Evolutionary conservation across 208 protist species (phyloP).

Genomic region (Cochliopodium minus): DNA sequence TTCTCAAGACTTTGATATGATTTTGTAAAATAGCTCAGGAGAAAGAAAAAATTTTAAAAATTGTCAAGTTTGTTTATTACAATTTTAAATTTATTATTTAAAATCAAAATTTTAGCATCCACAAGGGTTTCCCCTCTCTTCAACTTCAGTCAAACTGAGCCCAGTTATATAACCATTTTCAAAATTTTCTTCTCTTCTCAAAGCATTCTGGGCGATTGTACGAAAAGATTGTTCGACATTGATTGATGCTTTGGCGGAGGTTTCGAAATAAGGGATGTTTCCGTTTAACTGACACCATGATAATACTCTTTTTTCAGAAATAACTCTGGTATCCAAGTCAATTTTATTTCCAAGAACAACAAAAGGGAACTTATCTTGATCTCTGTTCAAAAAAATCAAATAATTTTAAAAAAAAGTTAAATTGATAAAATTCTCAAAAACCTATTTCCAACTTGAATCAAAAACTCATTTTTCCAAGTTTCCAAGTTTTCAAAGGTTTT

Average conservation of each 20-base stretch:
- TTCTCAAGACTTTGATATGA: too few relatives aligned
- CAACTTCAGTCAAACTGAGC: too few relatives aligned
- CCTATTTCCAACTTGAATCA: neutral
- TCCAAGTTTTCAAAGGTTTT: neutral
- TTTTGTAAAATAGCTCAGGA: too few relatives aligned
- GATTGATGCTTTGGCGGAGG: constrained; percentile 86
- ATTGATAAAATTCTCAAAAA: neutral
- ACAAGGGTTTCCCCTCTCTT: too few relatives aligned
- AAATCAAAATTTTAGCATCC: too few relatives aligned
- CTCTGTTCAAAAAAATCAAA: neutral
- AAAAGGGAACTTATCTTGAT: constrained; percentile 1
- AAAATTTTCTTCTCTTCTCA: too few relatives aligned
- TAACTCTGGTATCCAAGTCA: constrained; percentile 65
- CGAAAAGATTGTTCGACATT: constrained; percentile 97
- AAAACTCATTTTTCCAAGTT: neutral
- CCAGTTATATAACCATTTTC: too few relatives aligned
- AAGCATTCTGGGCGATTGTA: too few relatives aligned
- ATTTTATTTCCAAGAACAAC: constrained; percentile 92
- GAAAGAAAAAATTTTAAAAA: too few relatives aligned
- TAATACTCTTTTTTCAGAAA: constrained; percentile 56
- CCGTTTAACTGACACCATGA: constrained; percentile 78
- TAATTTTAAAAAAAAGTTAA: neutral
- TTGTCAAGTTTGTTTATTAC: too few relatives aligned
- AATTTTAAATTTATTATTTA: too few relatives aligned
- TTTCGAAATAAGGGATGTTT: constrained; percentile 92